Percentiles rank a stretch among this genome's conserved stretches.
Evolutionary conservation across 441 rosid genomes (phyloP).

Genomic region (Croton laevigatus): DNA sequence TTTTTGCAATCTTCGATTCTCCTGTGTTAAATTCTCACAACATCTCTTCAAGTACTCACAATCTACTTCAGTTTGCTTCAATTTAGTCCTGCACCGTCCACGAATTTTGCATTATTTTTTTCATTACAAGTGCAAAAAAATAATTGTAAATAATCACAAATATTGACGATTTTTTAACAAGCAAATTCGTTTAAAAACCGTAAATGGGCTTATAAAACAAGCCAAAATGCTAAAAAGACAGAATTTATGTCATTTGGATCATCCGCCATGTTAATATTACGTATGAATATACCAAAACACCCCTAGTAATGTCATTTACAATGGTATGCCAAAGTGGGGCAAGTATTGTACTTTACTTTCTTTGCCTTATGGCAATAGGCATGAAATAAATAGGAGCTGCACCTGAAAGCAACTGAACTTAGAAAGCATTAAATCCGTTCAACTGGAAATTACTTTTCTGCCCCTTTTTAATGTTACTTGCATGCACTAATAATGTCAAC

Average conservation of each 20-base stretch:
- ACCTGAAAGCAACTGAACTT: neutral
- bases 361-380: neutral
- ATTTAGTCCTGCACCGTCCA: slow-evolving; percentile 56
- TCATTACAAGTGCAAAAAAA: too few species aligned
- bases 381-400: neutral
- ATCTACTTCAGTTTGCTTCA: slow-evolving; percentile 94
- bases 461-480: neutral
- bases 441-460: slow-evolving; percentile 4
- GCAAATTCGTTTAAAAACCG: too few species aligned
- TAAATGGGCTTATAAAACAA: too few species aligned
- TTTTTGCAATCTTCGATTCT: slow-evolving; percentile 77
- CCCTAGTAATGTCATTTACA: neutral
- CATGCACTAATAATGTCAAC: neutral
- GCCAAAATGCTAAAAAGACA: too few species aligned
- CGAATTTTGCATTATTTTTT: too few species aligned
- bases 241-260: too few species aligned
- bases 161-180: too few species aligned
- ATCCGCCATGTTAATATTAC: too few species aligned
- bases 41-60: slow-evolving; percentile 79
- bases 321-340: slow-evolving; percentile 2
- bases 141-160: too few species aligned
- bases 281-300: neutral
- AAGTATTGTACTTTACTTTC: neutral
- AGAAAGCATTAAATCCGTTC: neutral
- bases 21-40: slow-evolving; percentile 81